These are phyloP conservation scores for Tolypocladium tropicale DNA, from an alignment of 2,329 filamentous ascomycete genomes.

Conservation along the genomic window DNA sequence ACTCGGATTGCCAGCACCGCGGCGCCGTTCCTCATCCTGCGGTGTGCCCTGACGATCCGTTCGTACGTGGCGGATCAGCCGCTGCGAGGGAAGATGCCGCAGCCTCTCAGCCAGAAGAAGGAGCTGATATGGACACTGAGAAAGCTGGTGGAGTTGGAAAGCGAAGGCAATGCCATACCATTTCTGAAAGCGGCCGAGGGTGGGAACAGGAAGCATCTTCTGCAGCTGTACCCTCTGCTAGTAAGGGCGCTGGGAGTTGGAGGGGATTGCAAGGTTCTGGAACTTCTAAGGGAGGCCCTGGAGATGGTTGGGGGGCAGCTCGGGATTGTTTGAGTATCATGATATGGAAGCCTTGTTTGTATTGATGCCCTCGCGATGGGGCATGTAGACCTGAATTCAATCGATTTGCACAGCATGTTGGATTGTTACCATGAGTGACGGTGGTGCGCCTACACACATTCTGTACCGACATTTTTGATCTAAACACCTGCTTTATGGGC, in stretches of 20 bases:
- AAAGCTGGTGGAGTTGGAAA: constrained; percentile 55
- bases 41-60: constrained; percentile 70
- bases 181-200: constrained; percentile 38
- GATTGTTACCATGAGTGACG: too few relatives aligned
- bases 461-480: too few relatives aligned
- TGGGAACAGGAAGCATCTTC: constrained; percentile 61
- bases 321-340: constrained; percentile 9
- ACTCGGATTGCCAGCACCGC: constrained; percentile 62
- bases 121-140: constrained; percentile 67
- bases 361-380: not conserved
- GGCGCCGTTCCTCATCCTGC: constrained; percentile 72
- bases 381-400: not conserved
- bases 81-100: constrained; percentile 77
- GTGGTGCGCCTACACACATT: not conserved
- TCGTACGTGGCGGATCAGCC: constrained; percentile 87
- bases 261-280: constrained; percentile 51
- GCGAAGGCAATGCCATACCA: constrained; percentile 61
- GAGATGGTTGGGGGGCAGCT: constrained; percentile 49
- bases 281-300: constrained; percentile 48
- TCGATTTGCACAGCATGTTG: not conserved
- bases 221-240: constrained; percentile 71
- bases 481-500: too few relatives aligned
- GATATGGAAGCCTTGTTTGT: not conserved
- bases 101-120: constrained; percentile 68
- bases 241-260: constrained; percentile 47